Base-by-base conservation (phyloP, 169 alveolate genomes). In the Cryptosporidium parvum region DNA sequence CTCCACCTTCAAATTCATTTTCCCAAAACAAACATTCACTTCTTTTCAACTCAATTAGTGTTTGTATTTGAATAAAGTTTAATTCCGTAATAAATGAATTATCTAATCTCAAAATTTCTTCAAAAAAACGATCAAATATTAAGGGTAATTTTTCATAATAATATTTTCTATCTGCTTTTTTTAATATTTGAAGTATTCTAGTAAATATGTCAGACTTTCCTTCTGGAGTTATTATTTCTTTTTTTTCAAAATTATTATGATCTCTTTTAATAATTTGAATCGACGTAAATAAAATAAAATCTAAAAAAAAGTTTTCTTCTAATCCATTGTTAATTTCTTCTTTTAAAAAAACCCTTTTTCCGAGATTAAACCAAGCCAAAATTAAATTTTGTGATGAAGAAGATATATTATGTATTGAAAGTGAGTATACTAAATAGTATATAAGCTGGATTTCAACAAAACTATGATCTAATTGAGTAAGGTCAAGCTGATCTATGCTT, bases 301-400 rank as follows among this genome's bases (percentile, higher is more conserved):
- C 86, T 58, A 73, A 59, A 53, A 73, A 73, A 0, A 18, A 10
- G 23, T 35, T 31, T 6, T 52, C 56, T 33, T 53, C 21, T 48
- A 16, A 9, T 29, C 8, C n/a, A 6, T 7, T 26, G 4, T 0
- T 26, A 26, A 33, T 31, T 45, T 39, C 44, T 45, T 70, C 44
- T 26, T 44, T 14, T 23, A 48, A 7, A 0, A 67, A 37, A 33
- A 67, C 2, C 7, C 37, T 69, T 69, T 18, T 45, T 10, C 84
- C 21, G 2, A 80, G 44, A 10, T 62, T 80, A 12, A 42, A 62
- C 89, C 89, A 80, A 21, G 89, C 56, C 61, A 44, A 42, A 37
- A 80, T 59, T 65, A 80, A 65, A 42, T 65, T 61, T 23, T 31
- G 58, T 21, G 89, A 61, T 9, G 89, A 80, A 44, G 80, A 62